Percentiles rank a stretch among this genome's conserved stretches.
Evolutionary conservation across 768 basidiomycete genomes (phyloP).

Genomic region (Botryobasidium botryosum): DNA sequence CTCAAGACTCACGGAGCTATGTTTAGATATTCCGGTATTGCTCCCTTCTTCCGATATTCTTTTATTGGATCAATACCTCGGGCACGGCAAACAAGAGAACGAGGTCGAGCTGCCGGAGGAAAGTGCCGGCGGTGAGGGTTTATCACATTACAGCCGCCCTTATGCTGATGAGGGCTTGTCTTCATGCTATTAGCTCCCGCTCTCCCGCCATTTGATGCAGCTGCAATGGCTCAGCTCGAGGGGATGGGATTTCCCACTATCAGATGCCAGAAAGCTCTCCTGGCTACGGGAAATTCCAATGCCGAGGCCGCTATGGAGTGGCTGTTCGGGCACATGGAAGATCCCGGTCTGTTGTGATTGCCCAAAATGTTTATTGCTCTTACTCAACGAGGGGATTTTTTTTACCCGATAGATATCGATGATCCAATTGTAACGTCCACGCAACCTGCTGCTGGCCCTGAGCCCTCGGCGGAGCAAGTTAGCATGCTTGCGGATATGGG

Average conservation of each 20-base stretch:
- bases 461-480: slow-evolving; percentile 56
- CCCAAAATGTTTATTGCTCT: neutral
- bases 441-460: slow-evolving; percentile 22
- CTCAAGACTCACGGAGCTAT: neutral
- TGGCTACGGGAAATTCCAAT: slow-evolving; percentile 68
- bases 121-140: slow-evolving; percentile 17
- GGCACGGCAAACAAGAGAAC: slow-evolving; percentile 46
- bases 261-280: slow-evolving; percentile 76
- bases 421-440: slow-evolving; percentile 36
- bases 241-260: slow-evolving; percentile 82
- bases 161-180: slow-evolving; percentile 10
- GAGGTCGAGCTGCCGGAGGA: slow-evolving; percentile 57
- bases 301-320: slow-evolving; percentile 86
- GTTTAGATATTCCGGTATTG: slow-evolving; percentile 65
- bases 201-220: slow-evolving; percentile 53
- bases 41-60: slow-evolving; percentile 44
- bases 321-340: slow-evolving; percentile 91
- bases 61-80: slow-evolving; percentile 45
- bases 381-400: slow-evolving; percentile 1
- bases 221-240: slow-evolving; percentile 57
- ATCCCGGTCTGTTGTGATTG: slow-evolving; percentile 42
- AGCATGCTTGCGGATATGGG: slow-evolving; percentile 78
- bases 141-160: neutral
- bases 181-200: slow-evolving; percentile 17
- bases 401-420: slow-evolving; percentile 57